Percentiles rank a stretch among this genome's conserved stretches.
Evolutionary conservation across 2,329 filamentous ascomycete species (phyloP).

Genomic region (Diaporthe caulivora): DNA sequence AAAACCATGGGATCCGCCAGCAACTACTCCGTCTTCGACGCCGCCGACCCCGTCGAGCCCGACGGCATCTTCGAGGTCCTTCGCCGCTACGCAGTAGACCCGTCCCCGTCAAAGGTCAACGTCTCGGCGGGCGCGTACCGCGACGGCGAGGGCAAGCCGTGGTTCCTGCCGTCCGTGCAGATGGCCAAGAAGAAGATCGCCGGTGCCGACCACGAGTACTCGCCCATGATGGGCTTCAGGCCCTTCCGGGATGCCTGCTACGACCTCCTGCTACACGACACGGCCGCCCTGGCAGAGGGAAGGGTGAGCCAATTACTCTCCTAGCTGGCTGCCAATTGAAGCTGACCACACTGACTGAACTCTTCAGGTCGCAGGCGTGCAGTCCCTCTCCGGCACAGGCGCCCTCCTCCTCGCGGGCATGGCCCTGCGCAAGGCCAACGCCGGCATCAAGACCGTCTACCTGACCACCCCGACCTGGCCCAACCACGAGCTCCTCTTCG

Average conservation of each 20-base stretch:
- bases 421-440: conserved; percentile 46
- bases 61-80: conserved; percentile 40
- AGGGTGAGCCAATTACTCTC: conserved; percentile 44
- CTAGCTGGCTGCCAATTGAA: background rate
- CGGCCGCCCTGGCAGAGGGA: conserved; percentile 44
- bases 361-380: conserved; percentile 40
- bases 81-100: conserved; percentile 48
- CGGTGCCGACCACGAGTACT: conserved; percentile 51
- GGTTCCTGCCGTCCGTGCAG: conserved; percentile 53
- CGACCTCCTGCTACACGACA: conserved; percentile 49
- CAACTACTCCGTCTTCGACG: conserved; percentile 33
- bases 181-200: conserved; percentile 43
- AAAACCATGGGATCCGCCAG: conserved; percentile 34
- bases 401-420: conserved; percentile 52
- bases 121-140: conserved; percentile 54
- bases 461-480: conserved; percentile 57
- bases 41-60: conserved; percentile 37
- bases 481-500: conserved; percentile 55
- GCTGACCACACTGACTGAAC: background rate
- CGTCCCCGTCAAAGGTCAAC: conserved; percentile 50
- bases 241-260: conserved; percentile 49
- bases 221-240: conserved; percentile 51
- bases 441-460: conserved; percentile 47
- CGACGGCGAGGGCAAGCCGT: conserved; percentile 53
- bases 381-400: conserved; percentile 56